Percentiles rank a stretch among this genome's conserved stretches.
These are phyloP conservation scores for Cryptococcus sp. DNA, from an alignment of 1,284 basidiomycete species.

Conservation along the genomic window DNA sequence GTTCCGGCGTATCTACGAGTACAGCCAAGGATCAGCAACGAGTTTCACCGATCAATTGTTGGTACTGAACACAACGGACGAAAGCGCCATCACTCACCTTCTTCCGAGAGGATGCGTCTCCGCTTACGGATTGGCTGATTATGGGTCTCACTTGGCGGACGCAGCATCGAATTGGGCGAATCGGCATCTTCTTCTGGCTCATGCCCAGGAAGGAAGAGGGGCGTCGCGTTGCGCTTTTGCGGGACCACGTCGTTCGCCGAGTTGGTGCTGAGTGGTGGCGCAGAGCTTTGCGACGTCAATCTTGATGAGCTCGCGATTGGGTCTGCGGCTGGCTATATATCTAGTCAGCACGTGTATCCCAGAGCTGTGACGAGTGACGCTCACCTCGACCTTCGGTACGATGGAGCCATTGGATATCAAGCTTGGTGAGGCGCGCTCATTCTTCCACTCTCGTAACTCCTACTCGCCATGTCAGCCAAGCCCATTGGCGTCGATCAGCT, in stretches of 20 bases:
- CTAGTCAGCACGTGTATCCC: neutral
- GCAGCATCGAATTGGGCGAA: neutral
- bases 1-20: too few relatives aligned
- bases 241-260: neutral
- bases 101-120: slow-evolving; percentile 1
- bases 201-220: slow-evolving; percentile 9
- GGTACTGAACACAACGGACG: too few relatives aligned
- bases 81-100: slow-evolving; percentile 2
- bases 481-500: neutral
- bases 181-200: slow-evolving; percentile 6
- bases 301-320: too few relatives aligned
- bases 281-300: too few relatives aligned
- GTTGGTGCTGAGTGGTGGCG: neutral
- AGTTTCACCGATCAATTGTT: too few relatives aligned
- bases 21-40: too few relatives aligned
- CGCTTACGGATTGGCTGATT: slow-evolving; percentile 1
- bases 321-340: neutral
- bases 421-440: too few relatives aligned
- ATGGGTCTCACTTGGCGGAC: neutral
- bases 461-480: neutral
- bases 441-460: neutral
- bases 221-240: neutral
- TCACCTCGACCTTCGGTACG: neutral
- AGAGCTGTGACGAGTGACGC: neutral
- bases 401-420: neutral